Evolutionary conservation across 2,329 filamentous ascomycete species (phyloP).

Genomic region (Aspergillus unguis): DNA sequence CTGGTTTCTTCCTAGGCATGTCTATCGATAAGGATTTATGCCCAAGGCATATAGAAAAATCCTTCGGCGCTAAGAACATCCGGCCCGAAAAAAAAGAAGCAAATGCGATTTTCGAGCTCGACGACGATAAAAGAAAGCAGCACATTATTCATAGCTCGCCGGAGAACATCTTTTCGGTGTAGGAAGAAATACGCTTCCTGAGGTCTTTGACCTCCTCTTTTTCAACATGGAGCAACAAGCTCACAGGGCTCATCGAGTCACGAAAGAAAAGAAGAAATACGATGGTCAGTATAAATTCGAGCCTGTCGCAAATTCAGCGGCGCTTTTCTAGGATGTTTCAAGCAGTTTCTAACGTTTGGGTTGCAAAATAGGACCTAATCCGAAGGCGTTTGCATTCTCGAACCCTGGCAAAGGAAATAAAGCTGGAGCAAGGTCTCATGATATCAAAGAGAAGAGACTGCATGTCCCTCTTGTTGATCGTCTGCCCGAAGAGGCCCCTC

Average conservation of each 20-base stretch:
- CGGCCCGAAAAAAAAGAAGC: conserved; percentile 22
- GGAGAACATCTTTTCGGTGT: not conserved
- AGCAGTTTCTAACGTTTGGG: not conserved
- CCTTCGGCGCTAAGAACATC: conserved; percentile 25
- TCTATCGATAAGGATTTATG: conserved; percentile 4
- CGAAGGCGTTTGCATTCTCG: conserved; percentile 84
- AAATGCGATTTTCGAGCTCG: conserved; percentile 7
- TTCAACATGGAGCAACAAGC: conserved; percentile 72
- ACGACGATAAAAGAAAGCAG: not conserved
- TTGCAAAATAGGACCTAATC: conserved; percentile 62
- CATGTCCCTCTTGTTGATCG: conserved; percentile 97
- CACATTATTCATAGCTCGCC: not conserved
- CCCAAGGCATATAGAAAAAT: conserved; percentile 18
- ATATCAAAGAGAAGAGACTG: conserved; percentile 88
- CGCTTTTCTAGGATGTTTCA: not conserved
- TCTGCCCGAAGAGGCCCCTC: conserved; percentile 89
- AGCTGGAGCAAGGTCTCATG: conserved; percentile 57
- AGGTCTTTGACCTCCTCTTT: conserved; percentile 28
- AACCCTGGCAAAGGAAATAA: conserved; percentile 76
- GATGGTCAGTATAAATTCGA: conserved; percentile 50
- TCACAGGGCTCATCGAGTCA: conserved; percentile 79
- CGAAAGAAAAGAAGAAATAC: conserved; percentile 83
- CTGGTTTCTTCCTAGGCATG: no score
- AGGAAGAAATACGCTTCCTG: conserved; percentile 11
- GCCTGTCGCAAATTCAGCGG: not conserved